Conservation (phyloP, 129 eudicot genomes). For the Lactuca sativa region DNA sequence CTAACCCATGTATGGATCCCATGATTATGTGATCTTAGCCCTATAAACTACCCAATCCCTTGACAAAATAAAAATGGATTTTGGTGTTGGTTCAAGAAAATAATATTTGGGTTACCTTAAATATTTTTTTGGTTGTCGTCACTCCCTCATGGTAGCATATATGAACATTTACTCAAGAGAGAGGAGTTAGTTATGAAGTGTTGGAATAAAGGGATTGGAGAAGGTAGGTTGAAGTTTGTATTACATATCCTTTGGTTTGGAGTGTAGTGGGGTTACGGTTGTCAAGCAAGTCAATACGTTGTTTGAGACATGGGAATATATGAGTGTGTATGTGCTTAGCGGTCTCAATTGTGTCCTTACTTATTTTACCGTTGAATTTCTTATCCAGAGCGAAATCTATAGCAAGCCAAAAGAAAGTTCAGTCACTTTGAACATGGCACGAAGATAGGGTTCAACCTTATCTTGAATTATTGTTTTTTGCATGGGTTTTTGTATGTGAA, state of each 20-base stretch:
- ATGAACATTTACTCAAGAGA: slow-evolving; percentile 25
- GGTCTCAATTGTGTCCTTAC: slow-evolving; percentile 30
- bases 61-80: neutral
- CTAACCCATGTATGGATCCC: slow-evolving; percentile 39
- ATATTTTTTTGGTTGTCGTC: neutral
- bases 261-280: slow-evolving; percentile 12
- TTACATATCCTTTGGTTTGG: slow-evolving; percentile 49
- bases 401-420: slow-evolving; percentile 33
- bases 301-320: slow-evolving; percentile 4
- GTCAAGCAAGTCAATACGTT: slow-evolving; percentile 25
- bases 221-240: slow-evolving; percentile 17
- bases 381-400: neutral
- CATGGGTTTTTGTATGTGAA: neutral
- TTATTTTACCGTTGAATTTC: slow-evolving; percentile 27
- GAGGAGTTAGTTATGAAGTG: slow-evolving; percentile 13
- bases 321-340: slow-evolving; percentile 13
- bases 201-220: slow-evolving; percentile 23
- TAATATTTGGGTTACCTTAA: neutral
- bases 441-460: slow-evolving; percentile 14
- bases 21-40: slow-evolving; percentile 31
- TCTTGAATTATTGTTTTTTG: slow-evolving; percentile 15
- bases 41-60: neutral
- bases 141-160: slow-evolving; percentile 15
- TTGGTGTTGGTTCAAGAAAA: neutral
- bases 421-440: slow-evolving; percentile 19